These are phyloP conservation scores for Scytalidium sp. DNA, from an alignment of 2,329 filamentous ascomycete species.

Conservation along the genomic window DNA sequence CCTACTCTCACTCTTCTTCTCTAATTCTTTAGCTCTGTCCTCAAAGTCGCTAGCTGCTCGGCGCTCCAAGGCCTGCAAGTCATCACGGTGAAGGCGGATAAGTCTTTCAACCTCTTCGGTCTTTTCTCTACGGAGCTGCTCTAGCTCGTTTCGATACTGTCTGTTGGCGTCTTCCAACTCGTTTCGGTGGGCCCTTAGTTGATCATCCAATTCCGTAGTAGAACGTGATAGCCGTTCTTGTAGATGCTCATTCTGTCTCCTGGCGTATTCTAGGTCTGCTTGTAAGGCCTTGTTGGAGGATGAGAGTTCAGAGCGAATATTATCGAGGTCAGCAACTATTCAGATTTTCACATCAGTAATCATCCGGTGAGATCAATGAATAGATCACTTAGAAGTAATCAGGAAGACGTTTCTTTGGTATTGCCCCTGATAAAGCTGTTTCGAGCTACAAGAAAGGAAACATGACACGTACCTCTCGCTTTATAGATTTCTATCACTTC, in stretches of 20 bases:
- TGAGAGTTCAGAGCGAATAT: constrained; percentile 24
- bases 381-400: too few species aligned
- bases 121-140: constrained; percentile 48
- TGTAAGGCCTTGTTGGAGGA: constrained; percentile 51
- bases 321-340: constrained; percentile 47
- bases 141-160: constrained; percentile 52
- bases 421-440: too few species aligned
- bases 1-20: constrained; percentile 38
- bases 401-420: too few species aligned
- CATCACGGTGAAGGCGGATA: constrained; percentile 62
- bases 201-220: constrained; percentile 48
- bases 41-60: constrained; percentile 49
- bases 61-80: constrained; percentile 61
- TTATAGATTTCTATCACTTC: constrained; percentile 74
- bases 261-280: constrained; percentile 64
- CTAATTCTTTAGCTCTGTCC: constrained; percentile 25
- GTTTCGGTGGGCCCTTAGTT: constrained; percentile 45
- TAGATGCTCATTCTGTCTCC: constrained; percentile 28
- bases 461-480: constrained; percentile 40
- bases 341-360: constrained; percentile 7
- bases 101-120: constrained; percentile 55
- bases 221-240: constrained; percentile 42
- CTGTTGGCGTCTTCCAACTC: constrained; percentile 52
- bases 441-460: neutral
- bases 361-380: neutral